Evolutionary conservation across 2,329 filamentous ascomycete genomes (phyloP), one percentile per base, ranked within the genome.

Genomic region (Clarireedia monteithiana): DNA sequence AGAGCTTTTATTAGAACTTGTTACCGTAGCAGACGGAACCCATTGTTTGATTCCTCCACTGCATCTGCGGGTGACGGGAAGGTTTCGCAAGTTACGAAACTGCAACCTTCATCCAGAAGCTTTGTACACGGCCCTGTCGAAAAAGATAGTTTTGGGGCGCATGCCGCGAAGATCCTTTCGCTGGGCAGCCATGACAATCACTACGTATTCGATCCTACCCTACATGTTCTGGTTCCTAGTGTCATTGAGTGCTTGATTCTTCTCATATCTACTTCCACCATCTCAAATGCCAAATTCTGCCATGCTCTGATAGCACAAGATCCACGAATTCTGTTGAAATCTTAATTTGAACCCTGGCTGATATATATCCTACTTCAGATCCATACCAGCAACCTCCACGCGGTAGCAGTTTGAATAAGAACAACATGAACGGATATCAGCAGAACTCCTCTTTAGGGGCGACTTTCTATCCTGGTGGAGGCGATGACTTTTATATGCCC

Each of bases 401-500:
- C 47, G 12, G 47, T n/a, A 48, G 38, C 26, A 50, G 47, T 45
- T 50, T 50, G 7, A 36, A 55, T 5, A 50, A n/a, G 17, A 14
- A 36, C 50, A 57, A 57, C 20, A 61, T 61, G 59, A 48, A 45
- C 40, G 54, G 45, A n/a, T 56, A 59, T 56, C 58, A 57, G 45
- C 59, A 63, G 15, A 56, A 42, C 14, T 61, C 66, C 63, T 67
- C 68, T 57, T 64, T 82, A 67, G 76, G 77, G 58, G 84, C 85
- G 56, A 88, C 84, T 49, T 88, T 85, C 70, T 78, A 84, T 69
- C 85, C 85, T 64, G 84, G 84, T 64, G 80, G 80, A 50, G 75
- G 78, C 63, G 84, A 88, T 72, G 82, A 86, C 70, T 86, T 82
- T 70, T 85, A 81, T 70, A 81, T 86, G 76, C 77, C 78, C 61